Evolutionary conservation across 75 land plant genomes (phyloP), one percentile per base, ranked within the genome.

Genomic region (Azolla pinnata): DNA sequence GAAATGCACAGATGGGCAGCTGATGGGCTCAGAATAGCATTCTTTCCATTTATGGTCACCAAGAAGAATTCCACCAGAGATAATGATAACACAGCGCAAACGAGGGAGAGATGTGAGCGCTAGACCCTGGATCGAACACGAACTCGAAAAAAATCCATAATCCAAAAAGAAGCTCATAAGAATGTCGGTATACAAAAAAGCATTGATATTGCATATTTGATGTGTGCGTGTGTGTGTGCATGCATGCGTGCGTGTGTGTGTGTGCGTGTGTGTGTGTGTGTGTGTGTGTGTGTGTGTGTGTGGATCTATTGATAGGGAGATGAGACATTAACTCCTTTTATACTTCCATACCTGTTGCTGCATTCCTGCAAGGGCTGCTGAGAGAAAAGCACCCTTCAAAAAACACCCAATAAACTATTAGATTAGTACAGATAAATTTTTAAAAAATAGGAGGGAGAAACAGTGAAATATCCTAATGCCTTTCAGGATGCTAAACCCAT

Each of bases 311-410:
- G 42, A 38, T 38, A 38, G n/a, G n/a, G n/a, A n/a, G n/a, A n/a
- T n/a, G n/a, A n/a, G n/a, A n/a, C n/a, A n/a, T n/a, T n/a, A n/a
- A n/a, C n/a, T n/a, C n/a, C n/a, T n/a, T n/a, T n/a, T n/a, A n/a
- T n/a, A n/a, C n/a, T n/a, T n/a, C n/a, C n/a, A n/a, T 28, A 83
- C 90, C 89, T 79, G 68, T 17, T 78, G 80, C 59, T 93, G 98
- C 29, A 88, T 46, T 0, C 90, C 98, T 0, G 79, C 72, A 10
- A 93, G 66, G 33, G 67, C 83, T 56, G 73, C 96, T 0, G 96
- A 77, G 1, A 93, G 48, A 66, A 93, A 70, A 33, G 96, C 90
- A 5, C 98, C 98, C 96, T 88, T 31, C 28, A 35, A 1, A 20
- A 12, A 54, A 55, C 4, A 32, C 54, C 34, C 56, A 28, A 17